Evolutionary conservation across 192 early-diverging fungal genomes (phyloP).

Genomic region (Coemansia sp.): DNA sequence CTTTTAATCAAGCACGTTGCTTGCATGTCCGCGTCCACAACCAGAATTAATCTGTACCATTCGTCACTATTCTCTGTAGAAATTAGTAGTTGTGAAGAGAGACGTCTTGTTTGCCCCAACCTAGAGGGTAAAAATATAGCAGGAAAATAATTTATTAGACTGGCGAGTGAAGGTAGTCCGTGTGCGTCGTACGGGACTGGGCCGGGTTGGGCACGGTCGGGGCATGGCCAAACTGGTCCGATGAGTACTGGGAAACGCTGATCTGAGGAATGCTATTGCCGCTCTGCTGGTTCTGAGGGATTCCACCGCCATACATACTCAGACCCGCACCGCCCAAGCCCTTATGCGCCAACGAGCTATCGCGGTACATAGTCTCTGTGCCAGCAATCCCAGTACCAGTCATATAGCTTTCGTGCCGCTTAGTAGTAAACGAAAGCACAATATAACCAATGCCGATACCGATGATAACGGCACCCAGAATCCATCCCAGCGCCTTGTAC

Average conservation of each 20-base stretch:
- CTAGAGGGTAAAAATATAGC: not conserved
- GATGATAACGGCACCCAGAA: conserved; percentile 43
- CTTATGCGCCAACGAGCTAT: conserved; percentile 1
- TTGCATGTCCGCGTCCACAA: not conserved
- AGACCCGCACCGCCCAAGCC: not conserved
- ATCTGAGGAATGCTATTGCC: not conserved
- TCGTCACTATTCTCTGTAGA: too few relatives aligned
- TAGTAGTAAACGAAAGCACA: conserved; percentile 43
- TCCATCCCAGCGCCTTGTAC: conserved; percentile 35
- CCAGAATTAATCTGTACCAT: too few relatives aligned
- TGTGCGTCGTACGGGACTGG: conserved; percentile 12
- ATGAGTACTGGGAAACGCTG: not conserved
- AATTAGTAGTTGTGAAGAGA: too few relatives aligned
- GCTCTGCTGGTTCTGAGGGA: not conserved
- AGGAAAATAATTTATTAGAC: conserved; percentile 17
- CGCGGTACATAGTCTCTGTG: conserved; percentile 14
- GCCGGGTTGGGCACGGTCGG: conserved; percentile 5
- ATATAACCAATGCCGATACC: conserved; percentile 36
- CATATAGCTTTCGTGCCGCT: conserved; percentile 42
- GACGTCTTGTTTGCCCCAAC: not conserved
- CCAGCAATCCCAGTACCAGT: conserved; percentile 4
- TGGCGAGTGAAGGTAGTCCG: conserved; percentile 30
- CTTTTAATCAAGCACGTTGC: not conserved
- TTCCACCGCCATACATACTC: conserved; percentile 1
- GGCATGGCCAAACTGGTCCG: not conserved